Base-by-base conservation (phyloP, 306 rosid species). In the Astragalus membranaceus region DNA sequence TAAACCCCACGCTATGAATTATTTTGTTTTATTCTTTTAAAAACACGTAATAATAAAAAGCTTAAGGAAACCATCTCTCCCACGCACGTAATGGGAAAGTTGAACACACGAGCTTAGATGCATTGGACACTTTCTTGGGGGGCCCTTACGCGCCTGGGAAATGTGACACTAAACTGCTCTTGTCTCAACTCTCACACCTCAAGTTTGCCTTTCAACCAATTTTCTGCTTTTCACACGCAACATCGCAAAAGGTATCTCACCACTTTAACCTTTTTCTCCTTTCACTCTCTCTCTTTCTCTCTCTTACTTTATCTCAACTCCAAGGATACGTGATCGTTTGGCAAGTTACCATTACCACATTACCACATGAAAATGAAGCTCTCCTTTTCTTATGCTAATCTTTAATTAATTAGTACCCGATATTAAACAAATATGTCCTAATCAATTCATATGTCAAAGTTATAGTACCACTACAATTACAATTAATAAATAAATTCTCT, bases 161-260 rank as follows among this genome's bases (percentile, higher is more conserved):
- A 35, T 6, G 79, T 81, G 68, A 73, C 5, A 6, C 10, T 59
- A 59, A 75, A 75, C 70, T 39, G 60, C 50, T 37, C 43, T 39
- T 2, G 9, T 39, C 44, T 39, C 44, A 35, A 33, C 66, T 71
- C 62, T 44, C 61, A 48, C 68, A 47, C 49, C 68, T 68, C 41
- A 58, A 13, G 49, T 49, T 72, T 80, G 72, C 74, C 51, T 67
- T 76, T 79, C 70, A 79, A 78, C 96, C 74, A 85, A 85, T 74
- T 74, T 81, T 80, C 83, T 72, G 84, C 90, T 71, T 85, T 87
- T 85, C 87, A 86, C 95, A 92, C 92, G 87, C 95, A 89, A 82
- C 70, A 61, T 75, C 85, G 72, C 88, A 82, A 83, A 82, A 83
- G 91, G 87, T 76, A 79, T 79, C 79, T 86, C 88, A 65, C 88